A percentile compares a stretch with the other conserved stretches of the same genome.
Conservation (phyloP, 1,284 basidiomycete genomes). For the Porodaedalea pini region DNA sequence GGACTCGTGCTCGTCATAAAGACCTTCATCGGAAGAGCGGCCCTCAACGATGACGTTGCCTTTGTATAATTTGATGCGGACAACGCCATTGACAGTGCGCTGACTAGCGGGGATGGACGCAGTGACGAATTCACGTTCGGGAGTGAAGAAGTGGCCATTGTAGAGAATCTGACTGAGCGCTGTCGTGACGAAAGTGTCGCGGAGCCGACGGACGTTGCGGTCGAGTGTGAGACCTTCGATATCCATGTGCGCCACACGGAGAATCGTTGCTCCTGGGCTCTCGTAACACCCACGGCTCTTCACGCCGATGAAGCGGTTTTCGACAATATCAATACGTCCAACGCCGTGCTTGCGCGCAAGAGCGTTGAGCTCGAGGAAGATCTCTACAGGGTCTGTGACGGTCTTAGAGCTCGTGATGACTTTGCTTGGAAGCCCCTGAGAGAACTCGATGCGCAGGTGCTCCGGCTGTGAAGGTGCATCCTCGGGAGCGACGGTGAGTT, state of each 20-base stretch:
- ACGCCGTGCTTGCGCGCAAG: constrained; percentile 94
- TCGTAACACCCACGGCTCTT: constrained; percentile 99
- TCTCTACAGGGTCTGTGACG: constrained; percentile 90
- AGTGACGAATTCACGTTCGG: constrained; percentile 94
- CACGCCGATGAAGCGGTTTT: constrained; percentile 99
- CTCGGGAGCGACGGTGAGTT: constrained; percentile 85
- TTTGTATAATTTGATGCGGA: constrained; percentile 91
- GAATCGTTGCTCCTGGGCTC: constrained; percentile 92
- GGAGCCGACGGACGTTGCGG: constrained; percentile 90
- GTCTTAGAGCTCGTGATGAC: constrained; percentile 59
- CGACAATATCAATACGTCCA: constrained; percentile 97
- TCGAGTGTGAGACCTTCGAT: constrained; percentile 97
- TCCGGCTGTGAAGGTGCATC: constrained; percentile 82
- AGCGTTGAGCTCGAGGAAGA: constrained; percentile 91
- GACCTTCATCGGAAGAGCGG: constrained; percentile 85
- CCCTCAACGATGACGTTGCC: constrained; percentile 96
- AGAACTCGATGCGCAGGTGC: constrained; percentile 82
- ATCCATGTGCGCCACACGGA: constrained; percentile 94
- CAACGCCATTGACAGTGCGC: constrained; percentile 92
- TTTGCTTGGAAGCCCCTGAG: constrained; percentile 81
- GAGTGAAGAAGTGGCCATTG: constrained; percentile 97
- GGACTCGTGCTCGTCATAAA: constrained; percentile 96
- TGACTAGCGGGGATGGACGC: constrained; percentile 89
- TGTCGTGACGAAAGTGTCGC: constrained; percentile 93
- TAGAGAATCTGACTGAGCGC: constrained; percentile 91